Evolutionary conservation across 139 green algal genomes (phyloP).

Genomic region (Dunaliella sp.): DNA sequence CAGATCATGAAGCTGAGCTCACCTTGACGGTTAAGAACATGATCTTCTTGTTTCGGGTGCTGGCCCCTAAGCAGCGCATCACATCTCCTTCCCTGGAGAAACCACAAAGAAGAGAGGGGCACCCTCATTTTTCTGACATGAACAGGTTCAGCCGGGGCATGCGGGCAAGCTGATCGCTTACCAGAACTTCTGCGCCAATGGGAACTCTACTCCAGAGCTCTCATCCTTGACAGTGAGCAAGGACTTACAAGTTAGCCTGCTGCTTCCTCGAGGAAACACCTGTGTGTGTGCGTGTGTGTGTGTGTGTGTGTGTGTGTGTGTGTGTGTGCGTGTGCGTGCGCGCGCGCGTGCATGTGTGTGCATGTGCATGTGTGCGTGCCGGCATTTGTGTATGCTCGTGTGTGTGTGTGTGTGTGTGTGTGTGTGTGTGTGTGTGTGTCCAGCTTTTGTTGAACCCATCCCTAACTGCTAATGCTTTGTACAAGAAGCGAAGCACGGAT

Average conservation of each 20-base stretch:
- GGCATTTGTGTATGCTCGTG: not conserved
- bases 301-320: not conserved
- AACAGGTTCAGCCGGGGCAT: not conserved
- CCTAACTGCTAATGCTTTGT: too few relatives aligned
- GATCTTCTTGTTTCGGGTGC: constrained; percentile 71
- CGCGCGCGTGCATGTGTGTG: not conserved
- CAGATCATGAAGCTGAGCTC: not conserved
- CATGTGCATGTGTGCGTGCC: not conserved
- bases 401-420: not conserved
- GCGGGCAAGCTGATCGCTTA: constrained; percentile 4
- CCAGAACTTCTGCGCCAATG: constrained; percentile 42
- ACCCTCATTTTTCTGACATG: not conserved
- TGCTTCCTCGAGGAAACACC: not conserved
- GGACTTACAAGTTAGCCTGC: not conserved
- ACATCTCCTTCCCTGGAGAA: constrained; percentile 43
- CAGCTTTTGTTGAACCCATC: too few relatives aligned
- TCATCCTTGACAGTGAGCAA: constrained; percentile 20
- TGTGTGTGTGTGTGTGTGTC: not conserved
- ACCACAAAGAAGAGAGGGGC: not conserved
- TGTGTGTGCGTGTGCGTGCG: not conserved
- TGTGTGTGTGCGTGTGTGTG: not conserved
- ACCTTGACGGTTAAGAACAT: constrained; percentile 74
- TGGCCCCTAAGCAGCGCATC: constrained; percentile 65
- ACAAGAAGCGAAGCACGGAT: too few relatives aligned
- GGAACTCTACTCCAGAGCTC: constrained; percentile 15